These are phyloP conservation scores for Candida anutae DNA, from an alignment of 1,139 yeast genomes.

Conservation along the genomic window DNA sequence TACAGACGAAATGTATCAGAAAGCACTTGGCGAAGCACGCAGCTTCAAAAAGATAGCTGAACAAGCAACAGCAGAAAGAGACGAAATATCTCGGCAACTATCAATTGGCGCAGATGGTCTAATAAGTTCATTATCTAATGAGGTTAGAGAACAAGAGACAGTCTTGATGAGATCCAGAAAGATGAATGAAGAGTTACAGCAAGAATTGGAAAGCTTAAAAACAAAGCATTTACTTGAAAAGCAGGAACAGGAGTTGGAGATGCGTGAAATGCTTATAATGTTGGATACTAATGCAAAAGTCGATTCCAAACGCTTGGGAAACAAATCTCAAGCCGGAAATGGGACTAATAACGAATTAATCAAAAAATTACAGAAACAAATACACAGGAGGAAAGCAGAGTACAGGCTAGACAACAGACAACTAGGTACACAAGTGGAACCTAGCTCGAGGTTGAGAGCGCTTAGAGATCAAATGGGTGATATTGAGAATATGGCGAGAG, in stretches of 20 bases:
- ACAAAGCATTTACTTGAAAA: constrained; percentile 65
- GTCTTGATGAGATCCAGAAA: constrained; percentile 62
- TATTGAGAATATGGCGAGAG: constrained; percentile 77
- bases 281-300: constrained; percentile 37
- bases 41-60: constrained; percentile 61
- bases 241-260: constrained; percentile 82
- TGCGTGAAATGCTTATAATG: constrained; percentile 75
- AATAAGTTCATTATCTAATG: constrained; percentile 61
- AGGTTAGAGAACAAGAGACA: constrained; percentile 65
- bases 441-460: constrained; percentile 66
- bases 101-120: constrained; percentile 81
- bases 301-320: constrained; percentile 24
- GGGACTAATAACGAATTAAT: constrained; percentile 38
- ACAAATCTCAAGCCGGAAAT: constrained; percentile 28
- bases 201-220: constrained; percentile 66
- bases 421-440: constrained; percentile 58
- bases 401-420: constrained; percentile 49
- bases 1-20: constrained; percentile 84
- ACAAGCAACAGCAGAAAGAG: constrained; percentile 81
- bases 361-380: constrained; percentile 47
- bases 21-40: constrained; percentile 69
- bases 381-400: constrained; percentile 57
- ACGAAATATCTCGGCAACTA: constrained; percentile 64
- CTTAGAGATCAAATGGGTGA: constrained; percentile 82
- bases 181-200: constrained; percentile 53